phyloP scores from a whole-genome alignment of 116 monocot genomes.

The Zostera marina region DNA sequence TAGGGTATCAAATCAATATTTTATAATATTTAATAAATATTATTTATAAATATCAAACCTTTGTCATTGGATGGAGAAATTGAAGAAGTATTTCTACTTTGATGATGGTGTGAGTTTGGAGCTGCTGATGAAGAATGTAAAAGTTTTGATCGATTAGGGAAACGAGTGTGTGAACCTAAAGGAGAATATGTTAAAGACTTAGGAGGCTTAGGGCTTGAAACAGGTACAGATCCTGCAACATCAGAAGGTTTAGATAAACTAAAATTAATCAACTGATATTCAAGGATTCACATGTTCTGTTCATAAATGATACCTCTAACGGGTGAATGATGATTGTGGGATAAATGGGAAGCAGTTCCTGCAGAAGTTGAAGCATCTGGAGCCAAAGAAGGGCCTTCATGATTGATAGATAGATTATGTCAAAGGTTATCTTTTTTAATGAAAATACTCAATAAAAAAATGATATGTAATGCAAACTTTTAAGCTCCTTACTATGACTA shows the following conservation, averaged over 20 bases:
- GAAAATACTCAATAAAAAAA: too few species aligned
- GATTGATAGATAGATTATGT: neutral
- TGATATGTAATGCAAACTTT: too few species aligned
- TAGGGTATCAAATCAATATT: neutral
- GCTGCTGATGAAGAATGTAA: constrained; percentile 1
- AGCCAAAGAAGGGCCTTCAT: neutral
- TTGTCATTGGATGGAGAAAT: neutral
- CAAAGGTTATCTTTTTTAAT: neutral
- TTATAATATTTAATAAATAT: neutral
- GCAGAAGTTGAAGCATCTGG: constrained; percentile 3
- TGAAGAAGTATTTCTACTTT: neutral
- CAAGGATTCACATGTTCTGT: neutral
- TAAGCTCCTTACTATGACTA: too few species aligned
- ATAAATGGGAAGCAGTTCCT: neutral
- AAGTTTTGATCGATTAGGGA: neutral
- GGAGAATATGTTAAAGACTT: constrained; percentile 1
- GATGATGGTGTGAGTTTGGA: neutral
- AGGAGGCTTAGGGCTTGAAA: constrained; percentile 3
- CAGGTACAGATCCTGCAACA: constrained; percentile 6
- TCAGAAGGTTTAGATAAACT: neutral
- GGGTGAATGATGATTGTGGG: constrained; percentile 1
- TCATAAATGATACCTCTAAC: constrained; percentile 2
- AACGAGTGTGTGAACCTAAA: neutral
- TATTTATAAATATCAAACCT: constrained; percentile 6
- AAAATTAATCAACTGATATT: neutral